These are phyloP conservation scores for Verticillium klebahnii DNA, from an alignment of 2,329 filamentous ascomycete species.

Conservation along the genomic window DNA sequence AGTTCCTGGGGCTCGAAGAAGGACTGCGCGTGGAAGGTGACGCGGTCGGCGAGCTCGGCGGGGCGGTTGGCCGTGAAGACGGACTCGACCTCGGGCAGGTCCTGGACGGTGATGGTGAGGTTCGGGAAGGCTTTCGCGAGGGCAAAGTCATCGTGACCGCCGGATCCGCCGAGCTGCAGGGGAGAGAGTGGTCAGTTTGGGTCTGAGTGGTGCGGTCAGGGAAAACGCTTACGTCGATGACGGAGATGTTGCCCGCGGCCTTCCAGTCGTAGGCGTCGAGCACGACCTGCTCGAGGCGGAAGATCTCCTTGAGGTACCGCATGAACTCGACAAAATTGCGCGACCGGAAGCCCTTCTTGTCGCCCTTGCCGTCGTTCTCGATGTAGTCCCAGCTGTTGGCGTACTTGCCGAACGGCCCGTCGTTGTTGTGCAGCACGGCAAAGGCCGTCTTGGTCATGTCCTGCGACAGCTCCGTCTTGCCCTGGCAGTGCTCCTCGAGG, in stretches of 20 bases:
- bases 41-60: constrained; percentile 23
- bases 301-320: constrained; percentile 33
- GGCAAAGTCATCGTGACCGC: constrained; percentile 33
- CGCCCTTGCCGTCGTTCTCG: constrained; percentile 34
- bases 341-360: constrained; percentile 30
- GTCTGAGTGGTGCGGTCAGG: background rate
- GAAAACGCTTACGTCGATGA: constrained; percentile 34
- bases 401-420: constrained; percentile 20
- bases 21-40: constrained; percentile 30
- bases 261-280: constrained; percentile 30
- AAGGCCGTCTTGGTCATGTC: constrained; percentile 31
- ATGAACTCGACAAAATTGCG: constrained; percentile 34
- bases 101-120: constrained; percentile 38
- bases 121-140: constrained; percentile 35
- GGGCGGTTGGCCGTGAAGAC: constrained; percentile 30
- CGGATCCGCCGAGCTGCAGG: constrained; percentile 35
- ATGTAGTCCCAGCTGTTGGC: constrained; percentile 32
- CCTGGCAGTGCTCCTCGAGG: constrained; percentile 24
- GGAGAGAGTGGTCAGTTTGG: background rate
- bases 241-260: constrained; percentile 25
- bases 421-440: constrained; percentile 26
- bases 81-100: constrained; percentile 31
- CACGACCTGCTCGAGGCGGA: constrained; percentile 28
- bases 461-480: constrained; percentile 23
- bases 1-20: constrained; percentile 33